Conservation (phyloP, 495 filamentous ascomycete genomes). For the Aspergillus baeticus region DNA sequence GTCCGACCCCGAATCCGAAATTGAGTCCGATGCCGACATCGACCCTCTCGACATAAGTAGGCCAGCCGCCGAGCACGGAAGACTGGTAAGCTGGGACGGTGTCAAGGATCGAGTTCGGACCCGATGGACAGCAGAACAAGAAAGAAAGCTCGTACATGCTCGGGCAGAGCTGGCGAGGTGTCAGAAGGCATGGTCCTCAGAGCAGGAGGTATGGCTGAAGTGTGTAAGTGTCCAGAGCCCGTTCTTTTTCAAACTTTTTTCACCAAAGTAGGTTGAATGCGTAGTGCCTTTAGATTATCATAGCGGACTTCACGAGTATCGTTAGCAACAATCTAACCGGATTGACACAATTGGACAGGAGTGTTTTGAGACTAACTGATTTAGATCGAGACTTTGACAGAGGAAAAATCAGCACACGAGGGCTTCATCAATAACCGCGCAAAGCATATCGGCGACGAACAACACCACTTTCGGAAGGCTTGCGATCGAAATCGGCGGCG, state of each 20-base stretch:
- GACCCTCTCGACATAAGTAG: conserved; percentile 3
- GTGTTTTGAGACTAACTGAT: not conserved
- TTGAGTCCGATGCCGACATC: not conserved
- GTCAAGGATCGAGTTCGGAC: conserved; percentile 23
- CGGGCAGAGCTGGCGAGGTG: conserved; percentile 33
- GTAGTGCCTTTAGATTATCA: not conserved
- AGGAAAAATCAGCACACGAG: conserved; percentile 41
- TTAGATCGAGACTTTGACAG: conserved; percentile 36
- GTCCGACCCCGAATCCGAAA: not conserved
- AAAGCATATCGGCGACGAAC: conserved; percentile 40
- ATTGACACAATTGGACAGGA: no score
- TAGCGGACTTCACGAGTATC: no score
- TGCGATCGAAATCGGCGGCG: conserved; percentile 35
- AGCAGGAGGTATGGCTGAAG: conserved; percentile 41
- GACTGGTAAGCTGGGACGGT: conserved; percentile 36
- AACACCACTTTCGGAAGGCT: conserved; percentile 39
- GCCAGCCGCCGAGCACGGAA: not conserved
- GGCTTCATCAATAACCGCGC: conserved; percentile 34
- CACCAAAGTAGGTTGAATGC: not conserved
- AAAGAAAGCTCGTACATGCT: conserved; percentile 31
- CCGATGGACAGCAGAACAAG: conserved; percentile 39
- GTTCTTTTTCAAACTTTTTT: not conserved
- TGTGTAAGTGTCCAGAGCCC: conserved; percentile 28
- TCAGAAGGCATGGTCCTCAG: conserved; percentile 46
- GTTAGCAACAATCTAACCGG: no score